phyloP scores from a whole-genome alignment of 2,329 filamentous ascomycete genomes.

The Trichoderma sp. region DNA sequence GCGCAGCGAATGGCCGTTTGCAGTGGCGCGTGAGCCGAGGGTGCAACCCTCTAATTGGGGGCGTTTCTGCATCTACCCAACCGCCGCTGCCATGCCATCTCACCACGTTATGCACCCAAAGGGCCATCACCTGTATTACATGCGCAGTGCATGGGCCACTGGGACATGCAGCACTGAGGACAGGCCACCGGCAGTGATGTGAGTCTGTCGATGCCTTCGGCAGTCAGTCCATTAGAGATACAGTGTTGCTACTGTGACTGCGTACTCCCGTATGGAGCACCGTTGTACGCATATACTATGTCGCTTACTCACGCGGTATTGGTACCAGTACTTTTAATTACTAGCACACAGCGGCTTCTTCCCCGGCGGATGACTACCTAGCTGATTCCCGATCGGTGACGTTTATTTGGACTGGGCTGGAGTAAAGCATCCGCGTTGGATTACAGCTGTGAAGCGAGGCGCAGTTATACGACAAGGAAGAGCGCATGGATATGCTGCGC shows the following conservation, averaged over 20 bases:
- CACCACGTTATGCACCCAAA: constrained; percentile 5
- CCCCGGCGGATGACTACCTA: neutral
- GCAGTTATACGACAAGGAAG: constrained; percentile 14
- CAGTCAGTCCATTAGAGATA: constrained; percentile 1
- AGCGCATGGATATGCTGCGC: neutral
- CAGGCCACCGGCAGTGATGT: neutral
- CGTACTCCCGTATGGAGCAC: neutral
- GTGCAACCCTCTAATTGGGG: constrained; percentile 7
- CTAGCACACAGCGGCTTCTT: neutral
- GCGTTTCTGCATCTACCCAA: constrained; percentile 4
- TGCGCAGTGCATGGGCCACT: neutral
- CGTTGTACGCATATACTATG: neutral
- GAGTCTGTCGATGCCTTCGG: neutral
- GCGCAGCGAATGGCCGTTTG: constrained; percentile 6
- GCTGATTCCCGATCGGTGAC: neutral
- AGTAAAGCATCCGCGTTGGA: neutral
- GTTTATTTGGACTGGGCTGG: neutral
- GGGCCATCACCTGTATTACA: neutral
- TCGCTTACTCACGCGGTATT: neutral
- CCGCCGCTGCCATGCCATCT: constrained; percentile 3
- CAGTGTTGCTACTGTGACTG: neutral
- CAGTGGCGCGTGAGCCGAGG: constrained; percentile 12
- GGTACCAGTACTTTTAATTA: too few relatives aligned
- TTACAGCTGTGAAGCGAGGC: neutral
- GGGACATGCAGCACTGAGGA: neutral